Conservation (phyloP, 169 alveolate genomes). For the Theileria equi region DNA sequence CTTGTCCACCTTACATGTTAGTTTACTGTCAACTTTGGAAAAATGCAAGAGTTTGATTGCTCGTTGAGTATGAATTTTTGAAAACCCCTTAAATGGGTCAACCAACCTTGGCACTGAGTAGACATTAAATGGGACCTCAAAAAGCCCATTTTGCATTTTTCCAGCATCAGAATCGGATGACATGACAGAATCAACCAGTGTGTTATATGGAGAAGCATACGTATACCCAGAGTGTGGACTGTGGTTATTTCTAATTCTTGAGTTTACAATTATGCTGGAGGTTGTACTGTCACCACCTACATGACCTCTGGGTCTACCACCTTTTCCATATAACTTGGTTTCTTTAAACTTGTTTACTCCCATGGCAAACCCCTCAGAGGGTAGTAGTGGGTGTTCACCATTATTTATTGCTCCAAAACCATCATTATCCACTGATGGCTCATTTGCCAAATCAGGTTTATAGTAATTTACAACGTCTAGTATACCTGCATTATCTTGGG, state of each 20-base stretch:
- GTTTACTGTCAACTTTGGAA: conserved; percentile 4
- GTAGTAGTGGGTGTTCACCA: no score
- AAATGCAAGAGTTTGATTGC: conserved; percentile 38
- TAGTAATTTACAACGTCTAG: conserved; percentile 48
- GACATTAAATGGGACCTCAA: conserved; percentile 54
- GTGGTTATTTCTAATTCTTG: neutral
- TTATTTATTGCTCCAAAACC: neutral
- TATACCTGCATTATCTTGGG: neutral
- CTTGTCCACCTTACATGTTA: conserved; percentile 27
- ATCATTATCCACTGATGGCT: neutral
- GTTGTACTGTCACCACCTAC: conserved; percentile 52
- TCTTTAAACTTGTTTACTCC: no score
- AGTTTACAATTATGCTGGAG: no score
- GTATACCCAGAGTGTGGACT: neutral
- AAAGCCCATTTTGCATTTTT: conserved; percentile 20
- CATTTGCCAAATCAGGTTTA: conserved; percentile 15
- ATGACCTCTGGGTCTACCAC: conserved; percentile 5
- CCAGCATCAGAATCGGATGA: conserved; percentile 11
- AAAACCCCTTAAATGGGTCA: conserved; percentile 58
- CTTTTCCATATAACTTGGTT: no score
- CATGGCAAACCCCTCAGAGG: no score
- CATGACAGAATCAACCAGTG: neutral
- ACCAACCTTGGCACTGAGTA: conserved; percentile 46
- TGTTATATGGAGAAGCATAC: neutral
- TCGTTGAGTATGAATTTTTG: conserved; percentile 36